Conservation (phyloP, 805 yeast species). For the Metschnikowia kunwiensis region DNA sequence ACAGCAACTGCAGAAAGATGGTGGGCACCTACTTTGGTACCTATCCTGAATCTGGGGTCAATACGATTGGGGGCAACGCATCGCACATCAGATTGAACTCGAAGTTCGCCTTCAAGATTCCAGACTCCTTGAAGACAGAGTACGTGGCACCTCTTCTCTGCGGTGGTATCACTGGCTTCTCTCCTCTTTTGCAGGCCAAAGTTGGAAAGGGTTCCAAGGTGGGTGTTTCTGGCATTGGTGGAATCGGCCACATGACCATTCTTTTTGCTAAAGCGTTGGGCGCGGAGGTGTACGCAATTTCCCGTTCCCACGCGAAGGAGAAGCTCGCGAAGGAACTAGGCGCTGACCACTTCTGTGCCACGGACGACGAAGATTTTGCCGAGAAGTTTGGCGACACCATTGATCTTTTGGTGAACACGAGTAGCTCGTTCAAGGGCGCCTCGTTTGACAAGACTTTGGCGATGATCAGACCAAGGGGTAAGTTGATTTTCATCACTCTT, state of each 20-base stretch:
- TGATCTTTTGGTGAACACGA: slow-evolving; percentile 18
- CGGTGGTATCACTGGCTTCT: slow-evolving; percentile 22
- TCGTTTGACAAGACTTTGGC: slow-evolving; percentile 14
- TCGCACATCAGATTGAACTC: slow-evolving; percentile 18
- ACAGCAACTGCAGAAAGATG: slow-evolving; percentile 16
- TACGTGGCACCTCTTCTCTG: slow-evolving; percentile 21
- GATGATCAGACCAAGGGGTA: slow-evolving; percentile 17
- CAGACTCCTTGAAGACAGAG: slow-evolving; percentile 15
- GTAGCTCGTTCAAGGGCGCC: slow-evolving; percentile 20
- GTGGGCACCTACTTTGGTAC: slow-evolving; percentile 15
- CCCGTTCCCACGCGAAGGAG: slow-evolving; percentile 49
- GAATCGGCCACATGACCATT: slow-evolving; percentile 64
- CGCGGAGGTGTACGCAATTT: slow-evolving; percentile 58
- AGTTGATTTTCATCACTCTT: slow-evolving; percentile 18
- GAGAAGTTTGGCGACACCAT: slow-evolving; percentile 12
- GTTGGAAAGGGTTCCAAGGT: slow-evolving; percentile 37
- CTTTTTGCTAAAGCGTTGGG: slow-evolving; percentile 61
- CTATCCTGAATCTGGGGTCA: slow-evolving; percentile 13
- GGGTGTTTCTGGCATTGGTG: slow-evolving; percentile 64
- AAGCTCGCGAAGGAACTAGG: slow-evolving; percentile 53
- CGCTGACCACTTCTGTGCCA: slow-evolving; percentile 40
- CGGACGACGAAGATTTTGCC: slow-evolving; percentile 23
- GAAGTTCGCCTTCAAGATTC: slow-evolving; percentile 19
- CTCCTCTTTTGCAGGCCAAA: slow-evolving; percentile 21
- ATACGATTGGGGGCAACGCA: slow-evolving; percentile 20